phyloP scores from a whole-genome alignment of 805 yeast genomes.

The Danielia oregonensis region DNA sequence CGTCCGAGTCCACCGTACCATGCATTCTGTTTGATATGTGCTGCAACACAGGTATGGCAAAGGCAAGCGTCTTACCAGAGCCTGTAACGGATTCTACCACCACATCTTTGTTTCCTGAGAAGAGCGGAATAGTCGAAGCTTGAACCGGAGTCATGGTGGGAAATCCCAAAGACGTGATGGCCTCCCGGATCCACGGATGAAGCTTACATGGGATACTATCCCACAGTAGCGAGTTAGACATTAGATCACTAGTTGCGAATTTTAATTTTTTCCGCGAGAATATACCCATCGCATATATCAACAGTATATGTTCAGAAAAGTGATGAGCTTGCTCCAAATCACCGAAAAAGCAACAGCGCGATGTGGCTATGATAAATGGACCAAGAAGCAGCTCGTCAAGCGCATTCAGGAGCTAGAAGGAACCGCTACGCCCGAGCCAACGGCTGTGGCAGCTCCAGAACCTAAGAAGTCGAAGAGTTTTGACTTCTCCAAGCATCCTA shows the following conservation, averaged over 20 bases:
- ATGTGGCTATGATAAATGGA: slow-evolving; percentile 60
- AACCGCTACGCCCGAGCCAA: background rate
- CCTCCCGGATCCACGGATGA: slow-evolving; percentile 69
- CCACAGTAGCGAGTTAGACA: slow-evolving; percentile 52
- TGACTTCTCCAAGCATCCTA: slow-evolving; percentile 60
- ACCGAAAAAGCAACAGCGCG: slow-evolving; percentile 12
- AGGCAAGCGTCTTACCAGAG: slow-evolving; percentile 95
- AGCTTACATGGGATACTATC: slow-evolving; percentile 47
- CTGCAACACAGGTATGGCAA: slow-evolving; percentile 77
- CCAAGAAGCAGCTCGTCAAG: slow-evolving; percentile 58
- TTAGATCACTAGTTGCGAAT: slow-evolving; percentile 3
- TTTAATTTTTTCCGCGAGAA: background rate
- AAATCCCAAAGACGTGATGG: slow-evolving; percentile 72
- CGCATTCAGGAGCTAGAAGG: slow-evolving; percentile 56
- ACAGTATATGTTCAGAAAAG: slow-evolving; percentile 24
- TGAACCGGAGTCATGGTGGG: slow-evolving; percentile 93
- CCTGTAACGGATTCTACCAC: slow-evolving; percentile 98
- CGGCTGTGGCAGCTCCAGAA: background rate
- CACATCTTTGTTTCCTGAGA: slow-evolving; percentile 83
- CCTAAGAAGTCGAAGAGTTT: slow-evolving; percentile 33
- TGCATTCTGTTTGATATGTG: slow-evolving; percentile 42
- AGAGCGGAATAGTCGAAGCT: slow-evolving; percentile 87
- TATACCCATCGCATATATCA: background rate
- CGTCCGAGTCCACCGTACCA: slow-evolving; percentile 14
- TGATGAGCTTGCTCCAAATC: slow-evolving; percentile 18